These are phyloP conservation scores for Dactylellina drechsleri DNA, from an alignment of 2,329 filamentous ascomycete genomes.

Conservation along the genomic window DNA sequence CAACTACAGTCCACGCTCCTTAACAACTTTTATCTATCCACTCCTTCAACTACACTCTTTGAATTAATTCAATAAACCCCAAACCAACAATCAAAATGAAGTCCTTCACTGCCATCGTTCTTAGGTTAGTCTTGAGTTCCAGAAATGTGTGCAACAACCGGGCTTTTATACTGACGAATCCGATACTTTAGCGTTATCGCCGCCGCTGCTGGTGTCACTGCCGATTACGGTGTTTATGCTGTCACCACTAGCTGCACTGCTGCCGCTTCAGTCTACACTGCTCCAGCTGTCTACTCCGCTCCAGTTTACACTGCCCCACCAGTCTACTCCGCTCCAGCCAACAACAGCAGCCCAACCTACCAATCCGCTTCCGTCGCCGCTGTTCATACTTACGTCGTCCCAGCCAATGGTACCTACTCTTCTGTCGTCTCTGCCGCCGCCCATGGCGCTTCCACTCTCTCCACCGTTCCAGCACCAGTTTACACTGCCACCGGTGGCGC, in stretches of 20 bases:
- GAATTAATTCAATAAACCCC: not conserved
- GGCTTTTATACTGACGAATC: not conserved
- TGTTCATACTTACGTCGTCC: not conserved
- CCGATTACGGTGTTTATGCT: not conserved
- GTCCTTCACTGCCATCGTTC: conserved; percentile 12
- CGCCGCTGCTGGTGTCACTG: not conserved
- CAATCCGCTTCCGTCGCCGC: not conserved
- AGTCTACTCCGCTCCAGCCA: conserved; percentile 7
- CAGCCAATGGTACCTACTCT: not conserved
- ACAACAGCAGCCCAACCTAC: not conserved
- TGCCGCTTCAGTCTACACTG: not conserved
- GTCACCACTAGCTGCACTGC: not conserved
- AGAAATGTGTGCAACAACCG: not conserved
- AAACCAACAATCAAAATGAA: conserved; percentile 14
- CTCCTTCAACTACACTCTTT: conserved; percentile 6
- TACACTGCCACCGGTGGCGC: not conserved
- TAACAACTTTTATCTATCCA: not conserved
- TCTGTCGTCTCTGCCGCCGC: not conserved
- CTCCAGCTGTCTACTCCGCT: conserved; percentile 5
- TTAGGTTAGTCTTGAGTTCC: not conserved
- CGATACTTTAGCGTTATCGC: not conserved
- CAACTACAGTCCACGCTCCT: not conserved
- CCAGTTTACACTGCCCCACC: not conserved
- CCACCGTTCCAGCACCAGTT: conserved; percentile 3
- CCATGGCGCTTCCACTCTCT: not conserved